Base-by-base conservation (phyloP, 2,329 filamentous ascomycete genomes). In the Apiospora hydei region DNA sequence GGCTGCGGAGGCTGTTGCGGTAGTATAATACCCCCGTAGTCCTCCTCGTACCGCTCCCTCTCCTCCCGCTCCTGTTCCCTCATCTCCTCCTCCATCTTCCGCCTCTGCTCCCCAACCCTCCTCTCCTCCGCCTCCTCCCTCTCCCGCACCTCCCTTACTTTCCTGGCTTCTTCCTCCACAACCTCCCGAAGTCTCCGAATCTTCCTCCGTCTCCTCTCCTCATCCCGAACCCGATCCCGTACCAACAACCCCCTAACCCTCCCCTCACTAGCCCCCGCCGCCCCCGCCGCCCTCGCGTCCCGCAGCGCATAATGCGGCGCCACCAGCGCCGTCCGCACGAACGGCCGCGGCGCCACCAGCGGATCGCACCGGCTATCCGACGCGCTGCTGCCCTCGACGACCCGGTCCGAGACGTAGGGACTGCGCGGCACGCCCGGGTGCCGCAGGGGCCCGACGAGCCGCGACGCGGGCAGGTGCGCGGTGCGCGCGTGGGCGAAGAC, bases 361-460 rank as follows among this genome's bases (percentile, higher is more conserved):
- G 16, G 30, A 2, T 5, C 4, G 21, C 16, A 13, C 6, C 47
- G 34, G 3, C 18, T 64, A 18, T n/a, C 34, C 34, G 41, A 34
- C 34, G 57, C 57, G 57, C 30, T 10, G 30, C 34, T 21, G 34
- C 57, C 57, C 8, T 7, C 57, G 57, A 64, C 34, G 16, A 64
- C 18, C 16, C 30, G 34, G 4, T 41, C 57, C 18, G 57, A 11
- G 8, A 13, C 8, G 34, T n/a, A 64, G 57, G 57, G 57, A 18
- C 57, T 64, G 57, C 57, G 57, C 49, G n/a, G 6, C 10, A 13
- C 49, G n/a, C 49, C 49, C n/a, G 49, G n/a, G 49, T 51, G n/a
- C 10, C n/a, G n/a, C n/a, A n/a, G 49, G 10, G n/a, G 47, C 7
- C 47, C 44, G 44, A 46, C 7, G 4, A 18, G 44, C 6, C n/a